Percentiles rank a stretch among this genome's conserved stretches.
Evolutionary conservation across 495 filamentous ascomycete genomes (phyloP).

Genomic region (Hyaloscypha finlandica): DNA sequence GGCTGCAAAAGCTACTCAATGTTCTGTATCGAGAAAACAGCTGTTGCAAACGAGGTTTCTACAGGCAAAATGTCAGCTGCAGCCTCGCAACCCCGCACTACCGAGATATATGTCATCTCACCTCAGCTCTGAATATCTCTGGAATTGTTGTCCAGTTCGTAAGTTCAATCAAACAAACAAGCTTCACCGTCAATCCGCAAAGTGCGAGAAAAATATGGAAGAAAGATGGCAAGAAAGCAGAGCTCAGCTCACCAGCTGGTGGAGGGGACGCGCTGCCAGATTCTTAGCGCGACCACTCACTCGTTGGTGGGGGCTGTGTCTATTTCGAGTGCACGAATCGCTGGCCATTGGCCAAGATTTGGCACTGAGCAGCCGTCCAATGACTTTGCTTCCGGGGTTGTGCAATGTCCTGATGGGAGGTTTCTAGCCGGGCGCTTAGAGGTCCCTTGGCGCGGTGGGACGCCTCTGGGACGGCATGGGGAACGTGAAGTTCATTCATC

Average conservation of each 20-base stretch:
- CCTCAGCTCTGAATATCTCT: not conserved
- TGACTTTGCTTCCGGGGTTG: constrained; percentile 4
- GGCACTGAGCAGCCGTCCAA: constrained; percentile 12
- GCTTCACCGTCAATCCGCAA: not conserved
- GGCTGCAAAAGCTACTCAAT: constrained; percentile 14
- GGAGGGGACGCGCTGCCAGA: not conserved
- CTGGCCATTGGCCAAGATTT: constrained; percentile 11
- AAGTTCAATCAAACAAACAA: not conserved
- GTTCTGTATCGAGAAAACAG: constrained; percentile 3
- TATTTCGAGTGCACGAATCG: constrained; percentile 27
- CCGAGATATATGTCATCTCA: not conserved
- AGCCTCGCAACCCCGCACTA: constrained; percentile 26
- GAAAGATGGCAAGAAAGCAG: not conserved
- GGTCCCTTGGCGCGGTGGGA: not conserved
- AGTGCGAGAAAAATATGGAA: not conserved
- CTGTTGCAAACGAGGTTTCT: constrained; percentile 2
- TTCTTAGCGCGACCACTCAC: constrained; percentile 18
- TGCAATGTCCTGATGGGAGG: not conserved
- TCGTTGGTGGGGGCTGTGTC: constrained; percentile 23
- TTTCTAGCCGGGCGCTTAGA: constrained; percentile 26
- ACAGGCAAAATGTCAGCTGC: constrained; percentile 1
- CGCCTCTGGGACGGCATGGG: not conserved
- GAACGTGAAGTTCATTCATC: not conserved
- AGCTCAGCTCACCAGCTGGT: constrained; percentile 2
- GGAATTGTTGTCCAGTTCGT: not conserved